Conservation (phyloP, 2,329 filamentous ascomycete species). For the Claviceps paspali region DNA sequence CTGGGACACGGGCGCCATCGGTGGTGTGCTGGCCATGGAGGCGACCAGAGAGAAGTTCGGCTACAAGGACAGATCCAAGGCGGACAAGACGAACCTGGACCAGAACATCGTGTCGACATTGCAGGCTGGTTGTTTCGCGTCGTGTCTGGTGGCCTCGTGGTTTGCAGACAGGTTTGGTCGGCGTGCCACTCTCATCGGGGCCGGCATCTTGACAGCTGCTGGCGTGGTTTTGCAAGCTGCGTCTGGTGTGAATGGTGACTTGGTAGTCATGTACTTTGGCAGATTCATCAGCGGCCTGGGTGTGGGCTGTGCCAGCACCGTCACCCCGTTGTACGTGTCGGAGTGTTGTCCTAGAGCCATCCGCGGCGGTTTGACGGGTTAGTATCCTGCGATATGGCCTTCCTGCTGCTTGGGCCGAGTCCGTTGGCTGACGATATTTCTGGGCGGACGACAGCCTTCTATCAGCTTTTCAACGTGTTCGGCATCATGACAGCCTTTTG, state of each 20-base stretch:
- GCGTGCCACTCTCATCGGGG: conserved; percentile 35
- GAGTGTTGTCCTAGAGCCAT: conserved; percentile 36
- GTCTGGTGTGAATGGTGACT: conserved; percentile 34
- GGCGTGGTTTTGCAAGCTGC: conserved; percentile 51
- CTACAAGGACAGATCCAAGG: conserved; percentile 14
- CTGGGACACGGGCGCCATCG: conserved; percentile 48
- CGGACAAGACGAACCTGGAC: conserved; percentile 34
- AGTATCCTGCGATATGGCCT: conserved; percentile 1
- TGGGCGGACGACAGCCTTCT: conserved; percentile 20
- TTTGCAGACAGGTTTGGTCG: conserved; percentile 41
- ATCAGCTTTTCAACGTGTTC: conserved; percentile 33
- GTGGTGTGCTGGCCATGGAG: conserved; percentile 47
- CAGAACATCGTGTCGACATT: conserved; percentile 58
- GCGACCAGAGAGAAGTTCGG: conserved; percentile 34
- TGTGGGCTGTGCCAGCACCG: conserved; percentile 32
- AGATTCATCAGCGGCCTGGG: conserved; percentile 37
- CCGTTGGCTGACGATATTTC: not conserved
- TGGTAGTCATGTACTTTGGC: conserved; percentile 51
- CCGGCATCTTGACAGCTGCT: conserved; percentile 40
- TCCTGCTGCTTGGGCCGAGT: too few relatives aligned
- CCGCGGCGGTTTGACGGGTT: conserved; percentile 32
- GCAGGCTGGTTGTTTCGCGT: conserved; percentile 52
- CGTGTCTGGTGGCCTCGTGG: conserved; percentile 41
- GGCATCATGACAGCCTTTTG: conserved; percentile 28
- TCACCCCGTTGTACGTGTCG: conserved; percentile 30